Conservation (phyloP, 116 monocot genomes). For the Dioscorea cayenensis region DNA sequence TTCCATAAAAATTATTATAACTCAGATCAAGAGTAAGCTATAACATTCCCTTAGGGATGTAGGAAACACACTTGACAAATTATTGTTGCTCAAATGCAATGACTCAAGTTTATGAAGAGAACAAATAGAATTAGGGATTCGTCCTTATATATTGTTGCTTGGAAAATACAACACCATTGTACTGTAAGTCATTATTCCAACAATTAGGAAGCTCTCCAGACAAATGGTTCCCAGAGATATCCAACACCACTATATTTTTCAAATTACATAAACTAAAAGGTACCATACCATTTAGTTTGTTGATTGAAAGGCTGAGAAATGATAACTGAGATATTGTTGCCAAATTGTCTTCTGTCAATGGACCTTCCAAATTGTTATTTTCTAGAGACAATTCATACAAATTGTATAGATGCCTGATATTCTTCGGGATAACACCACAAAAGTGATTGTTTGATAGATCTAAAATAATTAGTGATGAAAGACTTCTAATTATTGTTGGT, state of each 20-base stretch:
- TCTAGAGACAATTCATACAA: constrained; percentile 3
- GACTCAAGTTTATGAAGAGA: not conserved
- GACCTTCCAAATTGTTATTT: not conserved
- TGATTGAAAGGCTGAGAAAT: not conserved
- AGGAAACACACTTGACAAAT: not conserved
- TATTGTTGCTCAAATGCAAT: not conserved
- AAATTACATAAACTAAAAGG: not conserved
- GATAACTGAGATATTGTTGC: not conserved
- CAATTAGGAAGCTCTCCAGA: not conserved
- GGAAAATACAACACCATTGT: not conserved
- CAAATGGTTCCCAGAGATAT: not conserved
- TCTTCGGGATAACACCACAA: constrained; percentile 3
- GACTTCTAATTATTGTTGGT: too few species aligned
- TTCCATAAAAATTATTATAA: not conserved
- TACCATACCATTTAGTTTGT: not conserved
- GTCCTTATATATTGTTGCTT: not conserved
- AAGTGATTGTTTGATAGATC: too few species aligned
- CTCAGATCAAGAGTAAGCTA: not conserved
- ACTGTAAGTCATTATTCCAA: not conserved
- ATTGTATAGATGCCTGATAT: constrained; percentile 1
- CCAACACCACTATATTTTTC: not conserved
- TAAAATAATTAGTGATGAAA: too few species aligned
- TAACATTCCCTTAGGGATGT: not conserved
- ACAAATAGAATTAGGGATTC: not conserved
- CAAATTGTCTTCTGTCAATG: constrained; percentile 3